phyloP scores from a whole-genome alignment of 331 rosid genomes.

The Cucumis variabilis region DNA sequence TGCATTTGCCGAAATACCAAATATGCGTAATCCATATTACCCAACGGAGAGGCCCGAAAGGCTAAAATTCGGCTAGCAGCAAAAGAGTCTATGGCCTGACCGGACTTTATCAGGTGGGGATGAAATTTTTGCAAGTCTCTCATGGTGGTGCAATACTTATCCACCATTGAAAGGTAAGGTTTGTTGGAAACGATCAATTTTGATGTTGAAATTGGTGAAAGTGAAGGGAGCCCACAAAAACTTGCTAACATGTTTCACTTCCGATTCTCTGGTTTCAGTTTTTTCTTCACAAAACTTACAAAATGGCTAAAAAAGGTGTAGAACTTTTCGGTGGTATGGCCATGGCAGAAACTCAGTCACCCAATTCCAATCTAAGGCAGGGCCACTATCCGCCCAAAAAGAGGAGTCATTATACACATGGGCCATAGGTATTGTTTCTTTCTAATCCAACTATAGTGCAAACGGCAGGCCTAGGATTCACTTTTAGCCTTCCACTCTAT shows the following conservation, averaged over 20 bases:
- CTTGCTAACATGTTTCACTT: constrained; percentile 46
- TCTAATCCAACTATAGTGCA: constrained; percentile 17
- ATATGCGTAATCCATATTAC: constrained; percentile 77
- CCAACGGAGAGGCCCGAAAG: constrained; percentile 67
- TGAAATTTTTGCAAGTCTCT: constrained; percentile 67
- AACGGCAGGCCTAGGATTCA: constrained; percentile 8
- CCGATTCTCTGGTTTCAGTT: constrained; percentile 29
- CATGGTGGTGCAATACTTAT: constrained; percentile 70
- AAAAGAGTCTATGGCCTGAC: constrained; percentile 53
- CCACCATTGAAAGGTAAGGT: constrained; percentile 72
- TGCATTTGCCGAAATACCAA: constrained; percentile 56
- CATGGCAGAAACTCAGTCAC: constrained; percentile 19
- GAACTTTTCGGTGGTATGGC: constrained; percentile 10
- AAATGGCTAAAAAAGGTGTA: background rate
- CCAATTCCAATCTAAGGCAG: constrained; percentile 14
- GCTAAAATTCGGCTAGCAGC: constrained; percentile 70
- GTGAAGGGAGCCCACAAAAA: constrained; percentile 48
- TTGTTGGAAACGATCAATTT: constrained; percentile 68
- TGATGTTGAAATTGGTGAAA: constrained; percentile 66
- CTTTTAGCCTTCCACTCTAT: background rate
- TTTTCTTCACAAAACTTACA: background rate
- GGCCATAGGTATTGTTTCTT: constrained; percentile 6
- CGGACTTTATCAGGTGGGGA: constrained; percentile 74
- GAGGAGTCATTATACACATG: constrained; percentile 20
- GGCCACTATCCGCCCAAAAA: constrained; percentile 22